phyloP scores from a whole-genome alignment of 768 basidiomycete genomes.

The Suillus variegatus region DNA sequence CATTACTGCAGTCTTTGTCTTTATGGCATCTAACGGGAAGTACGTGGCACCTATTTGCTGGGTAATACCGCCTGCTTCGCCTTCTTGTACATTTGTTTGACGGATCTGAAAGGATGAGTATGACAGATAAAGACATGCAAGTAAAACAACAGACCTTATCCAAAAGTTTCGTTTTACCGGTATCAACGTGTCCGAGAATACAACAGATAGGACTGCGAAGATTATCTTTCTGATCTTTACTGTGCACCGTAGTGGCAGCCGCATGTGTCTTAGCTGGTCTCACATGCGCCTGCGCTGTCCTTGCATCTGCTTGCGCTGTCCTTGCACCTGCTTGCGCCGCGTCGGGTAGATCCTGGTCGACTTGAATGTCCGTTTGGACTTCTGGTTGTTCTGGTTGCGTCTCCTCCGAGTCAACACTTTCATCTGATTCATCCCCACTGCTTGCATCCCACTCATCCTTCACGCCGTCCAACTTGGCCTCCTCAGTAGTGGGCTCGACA shows the following conservation, averaged over 20 bases:
- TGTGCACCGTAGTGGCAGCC: slow-evolving; percentile 82
- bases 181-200: slow-evolving; percentile 99
- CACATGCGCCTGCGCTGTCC: background rate
- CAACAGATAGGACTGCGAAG: slow-evolving; percentile 97
- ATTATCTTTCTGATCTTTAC: slow-evolving; percentile 89
- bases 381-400: slow-evolving; percentile 13
- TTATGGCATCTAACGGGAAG: slow-evolving; percentile 95
- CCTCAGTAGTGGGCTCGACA: slow-evolving; percentile 41
- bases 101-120: slow-evolving; percentile 66
- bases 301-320: background rate
- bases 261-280: slow-evolving; percentile 71
- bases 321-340: background rate
- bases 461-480: slow-evolving; percentile 29
- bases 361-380: background rate
- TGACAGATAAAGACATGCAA: slow-evolving; percentile 8
- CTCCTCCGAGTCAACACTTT: slow-evolving; percentile 28
- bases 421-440: slow-evolving; percentile 50
- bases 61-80: slow-evolving; percentile 99
- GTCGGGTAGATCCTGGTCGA: background rate
- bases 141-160: slow-evolving; percentile 71
- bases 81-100: slow-evolving; percentile 99
- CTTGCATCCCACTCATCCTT: slow-evolving; percentile 59
- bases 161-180: slow-evolving; percentile 95
- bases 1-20: slow-evolving; percentile 90
- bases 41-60: slow-evolving; percentile 99